Conservation (phyloP, 352 stramenopile genomes). For the Globisporangium nagaii region DNA sequence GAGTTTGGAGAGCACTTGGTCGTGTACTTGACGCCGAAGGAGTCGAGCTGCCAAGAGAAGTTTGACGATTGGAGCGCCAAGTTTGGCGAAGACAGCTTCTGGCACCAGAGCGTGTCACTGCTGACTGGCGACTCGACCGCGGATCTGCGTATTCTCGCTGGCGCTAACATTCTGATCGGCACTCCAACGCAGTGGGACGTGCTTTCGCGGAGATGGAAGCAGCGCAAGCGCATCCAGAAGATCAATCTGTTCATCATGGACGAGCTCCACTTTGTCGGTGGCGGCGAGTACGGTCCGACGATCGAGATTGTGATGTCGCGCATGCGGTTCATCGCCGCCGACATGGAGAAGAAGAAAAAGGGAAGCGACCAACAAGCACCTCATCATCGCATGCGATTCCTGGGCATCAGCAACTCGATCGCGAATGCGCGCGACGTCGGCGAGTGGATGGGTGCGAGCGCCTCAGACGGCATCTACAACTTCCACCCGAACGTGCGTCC, state of each 20-base stretch:
- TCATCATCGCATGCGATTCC: conserved; percentile 77
- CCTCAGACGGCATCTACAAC: conserved; percentile 86
- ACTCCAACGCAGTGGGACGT: conserved; percentile 95
- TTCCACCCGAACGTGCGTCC: conserved; percentile 95
- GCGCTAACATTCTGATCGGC: conserved; percentile 91
- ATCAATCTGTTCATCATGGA: conserved; percentile 95
- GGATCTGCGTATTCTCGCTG: conserved; percentile 91
- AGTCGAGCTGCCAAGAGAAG: conserved; percentile 55
- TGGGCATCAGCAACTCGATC: conserved; percentile 95
- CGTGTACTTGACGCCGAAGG: conserved; percentile 94
- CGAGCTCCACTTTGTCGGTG: conserved; percentile 97
- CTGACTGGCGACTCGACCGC: conserved; percentile 93
- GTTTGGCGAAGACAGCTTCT: conserved; percentile 78
- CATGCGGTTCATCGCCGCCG: conserved; percentile 96
- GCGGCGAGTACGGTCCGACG: conserved; percentile 81
- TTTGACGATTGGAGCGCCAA: conserved; percentile 83
- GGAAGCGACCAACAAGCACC: conserved; percentile 17
- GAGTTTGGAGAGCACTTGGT: conserved; percentile 74
- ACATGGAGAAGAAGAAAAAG: conserved; percentile 71
- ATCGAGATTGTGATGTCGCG: conserved; percentile 97
- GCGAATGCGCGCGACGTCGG: conserved; percentile 97
- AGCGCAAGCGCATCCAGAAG: conserved; percentile 94
- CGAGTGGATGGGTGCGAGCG: conserved; percentile 95
- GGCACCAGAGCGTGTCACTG: conserved; percentile 81
- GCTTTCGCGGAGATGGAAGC: conserved; percentile 95